Percentiles rank a stretch among this genome's conserved stretches.
Conservation (phyloP, 495 filamentous ascomycete genomes). For the Friedmanniomyces simplex region DNA sequence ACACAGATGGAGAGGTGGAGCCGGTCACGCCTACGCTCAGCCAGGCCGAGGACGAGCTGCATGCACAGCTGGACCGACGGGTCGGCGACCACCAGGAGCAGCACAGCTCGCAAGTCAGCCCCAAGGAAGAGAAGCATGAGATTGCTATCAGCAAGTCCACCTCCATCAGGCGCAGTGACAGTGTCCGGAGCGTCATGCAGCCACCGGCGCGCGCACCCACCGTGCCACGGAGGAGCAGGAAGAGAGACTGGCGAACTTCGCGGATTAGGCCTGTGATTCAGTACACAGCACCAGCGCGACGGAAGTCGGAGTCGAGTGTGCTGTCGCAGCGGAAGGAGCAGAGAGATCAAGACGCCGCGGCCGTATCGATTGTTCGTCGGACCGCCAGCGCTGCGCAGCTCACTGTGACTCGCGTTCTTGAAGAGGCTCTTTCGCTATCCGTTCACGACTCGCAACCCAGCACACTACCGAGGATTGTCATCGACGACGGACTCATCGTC, state of each 20-base stretch:
- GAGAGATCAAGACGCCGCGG: background rate
- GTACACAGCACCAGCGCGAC: background rate
- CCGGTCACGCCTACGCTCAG: slow-evolving; percentile 28
- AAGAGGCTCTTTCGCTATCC: background rate
- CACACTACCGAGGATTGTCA: background rate
- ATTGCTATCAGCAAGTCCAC: background rate
- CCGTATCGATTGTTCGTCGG: background rate
- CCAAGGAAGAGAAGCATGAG: background rate
- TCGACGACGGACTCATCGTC: slow-evolving; percentile 17
- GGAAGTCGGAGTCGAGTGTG: background rate
- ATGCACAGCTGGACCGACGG: slow-evolving; percentile 9
- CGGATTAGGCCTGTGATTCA: background rate
- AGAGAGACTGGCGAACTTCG: slow-evolving; percentile 15
- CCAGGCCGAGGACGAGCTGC: slow-evolving; percentile 31
- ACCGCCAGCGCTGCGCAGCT: background rate
- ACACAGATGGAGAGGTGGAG: background rate
- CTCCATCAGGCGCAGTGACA: background rate
- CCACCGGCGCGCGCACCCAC: slow-evolving; percentile 10
- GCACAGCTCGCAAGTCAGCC: background rate
- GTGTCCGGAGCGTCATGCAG: slow-evolving; percentile 7
- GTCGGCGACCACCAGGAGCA: background rate
- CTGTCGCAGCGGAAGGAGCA: background rate
- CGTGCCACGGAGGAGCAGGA: slow-evolving; percentile 18
- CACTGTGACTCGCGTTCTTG: background rate
- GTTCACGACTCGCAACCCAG: background rate